Conservation (phyloP, 768 basidiomycete species). For the Serendipita indica region DNA sequence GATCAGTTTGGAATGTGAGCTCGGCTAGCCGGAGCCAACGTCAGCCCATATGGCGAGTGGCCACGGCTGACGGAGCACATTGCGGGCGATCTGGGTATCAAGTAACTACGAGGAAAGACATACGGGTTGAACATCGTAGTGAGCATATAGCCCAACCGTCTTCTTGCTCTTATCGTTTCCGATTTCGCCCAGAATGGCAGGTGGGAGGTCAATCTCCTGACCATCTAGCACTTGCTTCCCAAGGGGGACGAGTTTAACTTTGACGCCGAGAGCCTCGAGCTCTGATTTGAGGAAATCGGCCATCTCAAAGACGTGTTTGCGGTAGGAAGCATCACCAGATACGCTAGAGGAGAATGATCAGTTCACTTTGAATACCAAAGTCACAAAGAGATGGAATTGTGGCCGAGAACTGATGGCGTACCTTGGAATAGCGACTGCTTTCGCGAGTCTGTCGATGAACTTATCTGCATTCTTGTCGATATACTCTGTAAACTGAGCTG, state of each 20-base stretch:
- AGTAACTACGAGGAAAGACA: slow-evolving; percentile 19
- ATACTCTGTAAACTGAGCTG: slow-evolving; percentile 28
- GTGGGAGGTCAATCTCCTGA: slow-evolving; percentile 58
- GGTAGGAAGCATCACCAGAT: slow-evolving; percentile 52
- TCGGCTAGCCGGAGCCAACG: slow-evolving; percentile 1
- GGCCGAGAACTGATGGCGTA: slow-evolving; percentile 19
- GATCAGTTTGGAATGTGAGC: background rate
- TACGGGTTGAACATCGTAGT: slow-evolving; percentile 91
- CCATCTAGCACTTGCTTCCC: slow-evolving; percentile 65
- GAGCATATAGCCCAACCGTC: slow-evolving; percentile 86
- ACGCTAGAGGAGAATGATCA: slow-evolving; percentile 29
- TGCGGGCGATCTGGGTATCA: background rate
- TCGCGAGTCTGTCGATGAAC: slow-evolving; percentile 64
- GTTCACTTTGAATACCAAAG: slow-evolving; percentile 8
- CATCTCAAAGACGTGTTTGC: slow-evolving; percentile 75
- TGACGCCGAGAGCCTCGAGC: slow-evolving; percentile 63
- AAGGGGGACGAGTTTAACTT: slow-evolving; percentile 57
- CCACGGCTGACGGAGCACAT: background rate
- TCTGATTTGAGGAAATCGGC: slow-evolving; percentile 62
- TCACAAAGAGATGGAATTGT: slow-evolving; percentile 17
- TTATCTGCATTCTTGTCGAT: slow-evolving; percentile 54
- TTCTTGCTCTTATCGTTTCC: slow-evolving; percentile 82
- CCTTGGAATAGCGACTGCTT: slow-evolving; percentile 79
- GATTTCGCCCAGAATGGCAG: slow-evolving; percentile 57
- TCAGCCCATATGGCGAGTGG: background rate